A percentile compares a stretch with the other conserved stretches of the same genome.
Conservation (phyloP, 108 stramenopile species). For the Skeletonema menzelii region DNA sequence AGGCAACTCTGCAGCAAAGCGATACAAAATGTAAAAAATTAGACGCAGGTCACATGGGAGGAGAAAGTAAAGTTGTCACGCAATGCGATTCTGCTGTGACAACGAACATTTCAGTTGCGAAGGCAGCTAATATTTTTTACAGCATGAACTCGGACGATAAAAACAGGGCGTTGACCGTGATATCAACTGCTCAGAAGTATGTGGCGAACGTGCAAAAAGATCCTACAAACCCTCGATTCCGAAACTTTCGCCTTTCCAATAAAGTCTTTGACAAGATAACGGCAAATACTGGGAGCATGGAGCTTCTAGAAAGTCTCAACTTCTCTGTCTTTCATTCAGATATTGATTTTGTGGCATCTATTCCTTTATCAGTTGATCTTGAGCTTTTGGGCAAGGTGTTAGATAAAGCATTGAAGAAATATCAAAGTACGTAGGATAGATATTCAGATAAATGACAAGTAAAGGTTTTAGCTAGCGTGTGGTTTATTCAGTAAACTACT, state of each 20-base stretch:
- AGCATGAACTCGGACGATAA: conserved; percentile 31
- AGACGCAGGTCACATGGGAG: conserved; percentile 19
- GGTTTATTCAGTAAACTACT: not conserved
- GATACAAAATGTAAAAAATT: not conserved
- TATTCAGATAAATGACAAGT: not conserved
- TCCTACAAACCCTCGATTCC: conserved; percentile 66
- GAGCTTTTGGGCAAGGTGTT: conserved; percentile 13
- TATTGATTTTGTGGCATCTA: conserved; percentile 64
- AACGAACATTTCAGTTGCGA: conserved; percentile 8
- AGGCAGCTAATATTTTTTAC: conserved; percentile 16
- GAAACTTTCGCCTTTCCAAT: conserved; percentile 67
- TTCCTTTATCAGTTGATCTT: conserved; percentile 32
- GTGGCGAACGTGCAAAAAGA: conserved; percentile 59
- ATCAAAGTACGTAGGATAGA: not conserved
- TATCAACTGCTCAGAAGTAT: conserved; percentile 64
- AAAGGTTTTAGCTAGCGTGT: not conserved
- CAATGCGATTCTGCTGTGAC: not conserved
- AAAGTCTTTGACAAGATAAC: conserved; percentile 74
- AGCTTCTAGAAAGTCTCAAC: conserved; percentile 53
- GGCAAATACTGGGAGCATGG: conserved; percentile 52
- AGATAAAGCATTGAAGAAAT: conserved; percentile 11
- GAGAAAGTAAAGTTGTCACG: conserved; percentile 8
- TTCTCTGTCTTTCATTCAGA: conserved; percentile 58
- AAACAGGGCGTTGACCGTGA: conserved; percentile 3
- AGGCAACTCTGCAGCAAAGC: conserved; percentile 27